phyloP scores from a whole-genome alignment of 805 yeast species.

The Tetrapisispora iriomotensis region DNA sequence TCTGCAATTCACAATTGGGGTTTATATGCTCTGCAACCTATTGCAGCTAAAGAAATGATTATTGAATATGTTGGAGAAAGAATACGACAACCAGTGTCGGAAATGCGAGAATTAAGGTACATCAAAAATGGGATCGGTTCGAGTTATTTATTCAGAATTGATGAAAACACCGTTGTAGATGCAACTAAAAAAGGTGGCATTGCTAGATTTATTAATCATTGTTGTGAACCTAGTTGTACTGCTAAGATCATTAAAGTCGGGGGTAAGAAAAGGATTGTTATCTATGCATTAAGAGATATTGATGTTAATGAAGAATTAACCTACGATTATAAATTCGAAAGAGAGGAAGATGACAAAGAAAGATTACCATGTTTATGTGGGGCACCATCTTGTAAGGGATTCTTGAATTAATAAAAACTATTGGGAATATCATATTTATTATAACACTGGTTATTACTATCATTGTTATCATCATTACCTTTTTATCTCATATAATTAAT shows the following conservation, averaged over 20 bases:
- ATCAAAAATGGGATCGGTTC: conserved; percentile 90
- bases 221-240: conserved; percentile 95
- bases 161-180: conserved; percentile 89
- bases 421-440: no score
- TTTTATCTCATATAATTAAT: no score
- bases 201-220: conserved; percentile 93
- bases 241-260: conserved; percentile 94
- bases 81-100: conserved; percentile 88
- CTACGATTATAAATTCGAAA: conserved; percentile 89
- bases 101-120: conserved; percentile 78
- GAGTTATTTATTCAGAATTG: conserved; percentile 83
- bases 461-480: no score
- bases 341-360: conserved; percentile 81
- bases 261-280: conserved; percentile 87
- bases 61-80: conserved; percentile 97
- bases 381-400: conserved; percentile 89
- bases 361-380: conserved; percentile 91
- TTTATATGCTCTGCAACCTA: conserved; percentile 86
- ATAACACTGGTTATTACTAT: neutral
- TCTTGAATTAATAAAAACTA: conserved; percentile 47
- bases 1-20: conserved; percentile 99
- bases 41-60: conserved; percentile 94
- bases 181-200: conserved; percentile 97
- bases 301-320: conserved; percentile 87
- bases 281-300: conserved; percentile 83